phyloP scores from a whole-genome alignment of 2,329 filamentous ascomycete genomes.

The Calonectria crousiana region DNA sequence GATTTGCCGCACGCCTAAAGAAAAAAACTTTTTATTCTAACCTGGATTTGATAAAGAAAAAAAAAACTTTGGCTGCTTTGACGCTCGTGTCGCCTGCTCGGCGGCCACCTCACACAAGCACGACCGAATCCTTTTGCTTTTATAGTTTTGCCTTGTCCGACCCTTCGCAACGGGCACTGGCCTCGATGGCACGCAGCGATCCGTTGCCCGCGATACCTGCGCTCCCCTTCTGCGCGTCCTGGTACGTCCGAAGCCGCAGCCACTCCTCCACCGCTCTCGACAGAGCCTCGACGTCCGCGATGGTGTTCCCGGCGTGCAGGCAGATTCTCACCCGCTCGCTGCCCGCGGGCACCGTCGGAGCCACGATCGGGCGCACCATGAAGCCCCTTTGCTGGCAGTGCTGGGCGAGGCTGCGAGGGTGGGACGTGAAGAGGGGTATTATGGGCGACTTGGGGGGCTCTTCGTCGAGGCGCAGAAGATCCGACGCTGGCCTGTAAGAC shows the following conservation, averaged over 20 bases:
- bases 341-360: slow-evolving; percentile 75
- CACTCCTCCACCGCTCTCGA: slow-evolving; percentile 62
- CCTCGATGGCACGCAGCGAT: neutral
- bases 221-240: neutral
- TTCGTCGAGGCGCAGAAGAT: slow-evolving; percentile 51
- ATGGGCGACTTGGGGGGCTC: slow-evolving; percentile 69
- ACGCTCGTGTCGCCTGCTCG: neutral
- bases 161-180: neutral
- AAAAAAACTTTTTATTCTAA: neutral
- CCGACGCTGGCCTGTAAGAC: slow-evolving; percentile 23
- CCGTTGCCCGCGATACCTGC: neutral
- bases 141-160: neutral
- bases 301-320: slow-evolving; percentile 75
- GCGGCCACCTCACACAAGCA: neutral
- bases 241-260: slow-evolving; percentile 40
- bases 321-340: slow-evolving; percentile 75
- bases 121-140: neutral
- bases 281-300: slow-evolving; percentile 67
- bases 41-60: neutral
- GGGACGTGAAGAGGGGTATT: slow-evolving; percentile 69
- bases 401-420: slow-evolving; percentile 69
- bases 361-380: slow-evolving; percentile 74
- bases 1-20: neutral
- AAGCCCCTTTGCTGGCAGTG: slow-evolving; percentile 71
- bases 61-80: neutral